A percentile compares a stretch with the other conserved stretches of the same genome.
phyloP scores from a whole-genome alignment of 2,329 filamentous ascomycete genomes.

The Colletotrichum brevisporum region DNA sequence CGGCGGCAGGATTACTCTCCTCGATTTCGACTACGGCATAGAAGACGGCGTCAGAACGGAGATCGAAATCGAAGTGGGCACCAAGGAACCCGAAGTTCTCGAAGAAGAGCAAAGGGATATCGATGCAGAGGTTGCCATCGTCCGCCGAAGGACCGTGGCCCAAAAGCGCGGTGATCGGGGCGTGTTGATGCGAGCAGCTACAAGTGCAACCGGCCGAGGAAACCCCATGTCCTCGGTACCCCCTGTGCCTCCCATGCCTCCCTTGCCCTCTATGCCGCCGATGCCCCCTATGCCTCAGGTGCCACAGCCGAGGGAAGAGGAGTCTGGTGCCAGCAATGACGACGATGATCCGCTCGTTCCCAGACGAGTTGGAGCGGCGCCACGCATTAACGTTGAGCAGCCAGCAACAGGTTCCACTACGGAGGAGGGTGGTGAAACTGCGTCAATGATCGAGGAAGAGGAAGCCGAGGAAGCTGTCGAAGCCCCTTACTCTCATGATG shows the following conservation, averaged over 20 bases:
- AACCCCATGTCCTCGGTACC: conserved; percentile 44
- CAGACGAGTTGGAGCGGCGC: conserved; percentile 59
- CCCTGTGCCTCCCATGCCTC: conserved; percentile 50
- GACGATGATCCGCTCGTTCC: conserved; percentile 69
- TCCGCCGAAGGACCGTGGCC: conserved; percentile 80
- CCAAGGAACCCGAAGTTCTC: conserved; percentile 76
- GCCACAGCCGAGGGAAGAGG: conserved; percentile 39
- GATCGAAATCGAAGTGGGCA: conserved; percentile 81
- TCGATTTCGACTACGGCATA: conserved; percentile 79
- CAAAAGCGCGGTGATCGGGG: conserved; percentile 67
- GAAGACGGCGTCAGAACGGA: conserved; percentile 69
- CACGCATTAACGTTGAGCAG: conserved; percentile 43
- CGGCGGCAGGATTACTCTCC: conserved; percentile 78
- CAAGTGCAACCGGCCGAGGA: conserved; percentile 52
- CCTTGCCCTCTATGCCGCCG: conserved; percentile 48
- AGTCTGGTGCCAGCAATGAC: conserved; percentile 44
- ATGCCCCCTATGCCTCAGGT: conserved; percentile 47
- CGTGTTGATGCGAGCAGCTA: conserved; percentile 64
- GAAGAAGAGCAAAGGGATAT: conserved; percentile 82
- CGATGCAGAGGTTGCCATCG: conserved; percentile 84
- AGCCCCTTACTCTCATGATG: conserved; percentile 80
- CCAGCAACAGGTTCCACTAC: conserved; percentile 12
- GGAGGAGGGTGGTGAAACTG: conserved; percentile 58
- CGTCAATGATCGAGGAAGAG: conserved; percentile 67
- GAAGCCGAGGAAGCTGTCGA: conserved; percentile 72